Base-by-base conservation (phyloP, 768 basidiomycete species). In the Lactarius deliciosus region DNA sequence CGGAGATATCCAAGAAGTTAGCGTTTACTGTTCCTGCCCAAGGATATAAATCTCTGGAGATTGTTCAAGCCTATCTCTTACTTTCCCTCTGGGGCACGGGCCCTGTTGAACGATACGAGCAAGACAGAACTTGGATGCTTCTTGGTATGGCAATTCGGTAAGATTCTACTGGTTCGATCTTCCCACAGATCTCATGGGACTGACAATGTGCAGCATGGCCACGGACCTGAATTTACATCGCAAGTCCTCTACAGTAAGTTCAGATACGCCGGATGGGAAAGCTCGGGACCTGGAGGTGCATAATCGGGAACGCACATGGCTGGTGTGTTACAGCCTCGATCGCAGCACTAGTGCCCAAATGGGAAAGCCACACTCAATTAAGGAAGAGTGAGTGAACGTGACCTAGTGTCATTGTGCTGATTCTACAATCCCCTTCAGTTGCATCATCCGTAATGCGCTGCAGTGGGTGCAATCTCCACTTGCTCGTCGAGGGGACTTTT, bases 221-320 rank as follows among this genome's bases (percentile, higher is more conserved):
- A 96, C 92, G 16, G 97, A 99, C 77, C 79, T 99, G 40, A 98
- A 98, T 75, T 77, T 99, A 63, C 96, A 98, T 74, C 88, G 96
- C 63, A 96, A 96, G 75, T 90, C 90, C 9, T 80, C 79, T 22
- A 74, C 78, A 41, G 81, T 79, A 25, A 85, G 81, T 69, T 80
- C 82, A 28, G 89, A 93, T 67, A 87, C 89, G 1, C 81, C 88
- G n/a, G 94, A 96, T 73, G 91, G 88, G 40, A 84, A 83, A 61
- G 85, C 88, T 28, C 86, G 91, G 61, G 93, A 92, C 73, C 76
- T 83, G 65, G 92, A 98, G 79, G 87, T 97, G 15, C 89, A 92
- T 77, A 99, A 98, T 75, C 86, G 97, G 55, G 96, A 98, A 77
- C 80, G 97, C 57, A 94, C 94, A 10, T 99, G 97, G 97, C 80